These are phyloP conservation scores for Immersiella caudata DNA, from an alignment of 495 filamentous ascomycete species.

Conservation along the genomic window DNA sequence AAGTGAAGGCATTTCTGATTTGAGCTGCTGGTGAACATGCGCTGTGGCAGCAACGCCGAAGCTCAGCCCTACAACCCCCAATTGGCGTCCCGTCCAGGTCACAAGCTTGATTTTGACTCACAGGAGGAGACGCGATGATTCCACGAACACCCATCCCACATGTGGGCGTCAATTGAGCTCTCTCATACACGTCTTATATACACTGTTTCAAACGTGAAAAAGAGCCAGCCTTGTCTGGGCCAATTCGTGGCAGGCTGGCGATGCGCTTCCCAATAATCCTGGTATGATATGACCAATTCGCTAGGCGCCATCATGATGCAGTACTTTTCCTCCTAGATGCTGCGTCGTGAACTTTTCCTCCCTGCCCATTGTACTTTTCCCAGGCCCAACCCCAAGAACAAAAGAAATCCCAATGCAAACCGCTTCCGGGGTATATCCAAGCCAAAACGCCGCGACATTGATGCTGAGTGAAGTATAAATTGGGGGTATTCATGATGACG, in stretches of 20 bases:
- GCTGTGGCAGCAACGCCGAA: neutral
- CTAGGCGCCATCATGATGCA: neutral
- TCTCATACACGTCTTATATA: neutral
- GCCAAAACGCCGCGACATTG: neutral
- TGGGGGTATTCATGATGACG: neutral
- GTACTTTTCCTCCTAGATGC: neutral
- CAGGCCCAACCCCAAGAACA: neutral
- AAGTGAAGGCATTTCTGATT: no score
- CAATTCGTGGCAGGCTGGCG: neutral
- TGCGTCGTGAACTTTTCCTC: neutral
- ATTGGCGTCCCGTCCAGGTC: neutral
- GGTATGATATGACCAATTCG: neutral
- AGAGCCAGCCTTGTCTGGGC: neutral
- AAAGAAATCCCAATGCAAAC: constrained; percentile 3
- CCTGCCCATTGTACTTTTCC: neutral
- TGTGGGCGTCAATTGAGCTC: neutral
- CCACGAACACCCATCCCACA: neutral
- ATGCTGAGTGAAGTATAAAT: neutral
- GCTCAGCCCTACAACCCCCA: neutral
- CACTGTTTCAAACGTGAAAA: neutral
- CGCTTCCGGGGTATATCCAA: constrained; percentile 1
- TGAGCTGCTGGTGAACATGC: no score
- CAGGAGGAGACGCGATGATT: neutral
- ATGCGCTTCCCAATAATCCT: neutral
- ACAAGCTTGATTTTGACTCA: neutral